Percentiles rank a stretch among this genome's conserved stretches.
Evolutionary conservation across 2,329 filamentous ascomycete genomes (phyloP).

Genomic region (Cladosporium sp.): DNA sequence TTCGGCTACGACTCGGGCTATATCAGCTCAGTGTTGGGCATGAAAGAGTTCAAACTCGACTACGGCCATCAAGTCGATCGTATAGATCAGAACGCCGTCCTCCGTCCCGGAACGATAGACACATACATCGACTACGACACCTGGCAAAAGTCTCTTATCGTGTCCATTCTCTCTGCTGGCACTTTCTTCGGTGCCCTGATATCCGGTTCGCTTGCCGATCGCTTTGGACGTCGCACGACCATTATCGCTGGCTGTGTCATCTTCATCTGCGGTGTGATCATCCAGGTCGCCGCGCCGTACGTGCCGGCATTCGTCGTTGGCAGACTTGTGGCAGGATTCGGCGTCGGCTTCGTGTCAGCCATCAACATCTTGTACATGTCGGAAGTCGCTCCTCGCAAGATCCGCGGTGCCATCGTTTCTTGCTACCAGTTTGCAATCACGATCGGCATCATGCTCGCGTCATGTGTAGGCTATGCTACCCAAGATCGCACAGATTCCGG

Average conservation of each 20-base stretch:
- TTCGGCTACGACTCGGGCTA: conserved; percentile 59
- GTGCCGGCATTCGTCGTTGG: conserved; percentile 66
- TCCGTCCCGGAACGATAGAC: conserved; percentile 14
- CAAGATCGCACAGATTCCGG: conserved; percentile 58
- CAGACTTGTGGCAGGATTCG: conserved; percentile 68
- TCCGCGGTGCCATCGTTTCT: conserved; percentile 72
- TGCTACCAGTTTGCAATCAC: conserved; percentile 83
- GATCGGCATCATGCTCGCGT: conserved; percentile 70
- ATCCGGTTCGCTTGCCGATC: conserved; percentile 56
- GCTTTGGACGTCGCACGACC: conserved; percentile 60
- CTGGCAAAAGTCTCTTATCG: conserved; percentile 54
- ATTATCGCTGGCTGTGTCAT: conserved; percentile 60
- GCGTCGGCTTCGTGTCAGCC: conserved; percentile 69
- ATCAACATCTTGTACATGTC: conserved; percentile 47
- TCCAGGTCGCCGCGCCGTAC: conserved; percentile 58
- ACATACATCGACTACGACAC: conserved; percentile 26
- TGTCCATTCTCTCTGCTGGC: conserved; percentile 71
- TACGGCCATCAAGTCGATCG: conserved; percentile 26
- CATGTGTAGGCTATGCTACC: conserved; percentile 69
- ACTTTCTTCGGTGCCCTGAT: conserved; percentile 70
- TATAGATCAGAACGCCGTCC: conserved; percentile 2
- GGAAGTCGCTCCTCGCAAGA: conserved; percentile 54
- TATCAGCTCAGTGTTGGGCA: conserved; percentile 50
- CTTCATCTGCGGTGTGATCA: conserved; percentile 52
- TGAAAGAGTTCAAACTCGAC: conserved; percentile 43